These are phyloP conservation scores for Vickermania spadyakhi DNA, from an alignment of 208 protist species.

Conservation along the genomic window DNA sequence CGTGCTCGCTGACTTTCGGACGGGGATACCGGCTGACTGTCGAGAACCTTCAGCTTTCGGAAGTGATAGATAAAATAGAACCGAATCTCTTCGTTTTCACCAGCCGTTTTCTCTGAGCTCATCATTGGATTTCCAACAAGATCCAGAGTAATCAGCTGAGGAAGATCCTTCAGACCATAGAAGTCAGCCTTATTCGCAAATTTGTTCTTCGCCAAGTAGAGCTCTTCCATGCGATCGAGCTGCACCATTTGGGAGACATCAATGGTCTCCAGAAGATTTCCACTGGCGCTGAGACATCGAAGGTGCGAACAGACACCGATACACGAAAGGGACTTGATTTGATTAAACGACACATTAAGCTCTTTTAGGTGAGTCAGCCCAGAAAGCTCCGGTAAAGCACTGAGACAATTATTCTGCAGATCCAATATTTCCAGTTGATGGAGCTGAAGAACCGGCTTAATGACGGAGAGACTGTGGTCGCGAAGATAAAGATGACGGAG, in stretches of 20 bases:
- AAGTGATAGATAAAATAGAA: slow-evolving; percentile 89
- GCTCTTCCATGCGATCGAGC: slow-evolving; percentile 42
- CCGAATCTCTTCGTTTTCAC: slow-evolving; percentile 36
- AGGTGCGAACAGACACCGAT: slow-evolving; percentile 40
- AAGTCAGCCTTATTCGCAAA: slow-evolving; percentile 61
- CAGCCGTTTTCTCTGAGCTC: background rate
- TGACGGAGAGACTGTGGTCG: slow-evolving; percentile 39
- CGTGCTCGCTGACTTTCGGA: slow-evolving; percentile 42
- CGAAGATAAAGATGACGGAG: slow-evolving; percentile 24
- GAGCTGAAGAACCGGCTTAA: slow-evolving; percentile 40
- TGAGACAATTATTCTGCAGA: slow-evolving; percentile 61
- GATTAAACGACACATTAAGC: slow-evolving; percentile 74
- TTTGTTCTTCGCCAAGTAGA: slow-evolving; percentile 86
- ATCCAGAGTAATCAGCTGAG: slow-evolving; percentile 87
- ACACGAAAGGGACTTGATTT: slow-evolving; percentile 21
- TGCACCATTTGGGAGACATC: slow-evolving; percentile 26
- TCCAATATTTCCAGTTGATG: slow-evolving; percentile 45
- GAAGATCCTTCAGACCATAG: slow-evolving; percentile 57
- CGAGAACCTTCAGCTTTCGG: slow-evolving; percentile 86
- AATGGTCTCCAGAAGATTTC: slow-evolving; percentile 72
- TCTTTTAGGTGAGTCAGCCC: slow-evolving; percentile 22
- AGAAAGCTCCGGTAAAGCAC: slow-evolving; percentile 25
- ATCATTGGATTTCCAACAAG: slow-evolving; percentile 75
- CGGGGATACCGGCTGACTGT: slow-evolving; percentile 54
- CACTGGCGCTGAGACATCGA: slow-evolving; percentile 70